A percentile compares a stretch with the other conserved stretches of the same genome.
phyloP scores from a whole-genome alignment of 768 basidiomycete genomes.

The Lactarius indigo region DNA sequence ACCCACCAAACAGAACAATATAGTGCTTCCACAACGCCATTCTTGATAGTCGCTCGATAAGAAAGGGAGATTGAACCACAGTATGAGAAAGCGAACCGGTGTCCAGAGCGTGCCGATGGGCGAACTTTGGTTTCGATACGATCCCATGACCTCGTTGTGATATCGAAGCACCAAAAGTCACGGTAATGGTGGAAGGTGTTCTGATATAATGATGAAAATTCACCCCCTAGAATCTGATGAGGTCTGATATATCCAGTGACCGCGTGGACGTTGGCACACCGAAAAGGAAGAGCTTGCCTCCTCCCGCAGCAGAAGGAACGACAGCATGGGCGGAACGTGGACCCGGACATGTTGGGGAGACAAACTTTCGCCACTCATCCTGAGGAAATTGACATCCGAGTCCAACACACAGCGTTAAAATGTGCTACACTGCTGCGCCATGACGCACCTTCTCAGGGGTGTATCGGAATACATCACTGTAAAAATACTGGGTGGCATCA shows the following conservation, averaged over 20 bases:
- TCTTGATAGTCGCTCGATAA: constrained; percentile 35
- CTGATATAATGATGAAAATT: constrained; percentile 81
- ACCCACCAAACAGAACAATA: constrained; percentile 85
- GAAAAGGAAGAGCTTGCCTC: constrained; percentile 83
- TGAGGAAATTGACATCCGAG: constrained; percentile 28
- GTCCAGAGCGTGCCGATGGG: constrained; percentile 79
- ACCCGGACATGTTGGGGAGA: constrained; percentile 81
- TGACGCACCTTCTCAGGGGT: constrained; percentile 66
- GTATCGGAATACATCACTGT: constrained; percentile 85
- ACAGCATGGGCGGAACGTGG: constrained; percentile 87
- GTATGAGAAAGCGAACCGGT: constrained; percentile 48
- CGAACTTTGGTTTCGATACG: constrained; percentile 80
- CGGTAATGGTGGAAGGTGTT: constrained; percentile 86
- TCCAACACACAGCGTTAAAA: neutral
- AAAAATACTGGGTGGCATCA: constrained; percentile 57
- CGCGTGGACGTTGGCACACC: constrained; percentile 39
- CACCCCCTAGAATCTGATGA: constrained; percentile 53
- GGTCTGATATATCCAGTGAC: neutral
- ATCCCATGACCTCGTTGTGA: constrained; percentile 78
- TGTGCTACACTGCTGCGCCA: neutral
- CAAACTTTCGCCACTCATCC: constrained; percentile 88
- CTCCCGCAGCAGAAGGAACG: constrained; percentile 67
- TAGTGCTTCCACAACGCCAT: constrained; percentile 91
- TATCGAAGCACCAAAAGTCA: constrained; percentile 86
- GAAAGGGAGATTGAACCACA: neutral